Conservation (phyloP, 495 filamentous ascomycete species). For the Daldinia childiae region DNA sequence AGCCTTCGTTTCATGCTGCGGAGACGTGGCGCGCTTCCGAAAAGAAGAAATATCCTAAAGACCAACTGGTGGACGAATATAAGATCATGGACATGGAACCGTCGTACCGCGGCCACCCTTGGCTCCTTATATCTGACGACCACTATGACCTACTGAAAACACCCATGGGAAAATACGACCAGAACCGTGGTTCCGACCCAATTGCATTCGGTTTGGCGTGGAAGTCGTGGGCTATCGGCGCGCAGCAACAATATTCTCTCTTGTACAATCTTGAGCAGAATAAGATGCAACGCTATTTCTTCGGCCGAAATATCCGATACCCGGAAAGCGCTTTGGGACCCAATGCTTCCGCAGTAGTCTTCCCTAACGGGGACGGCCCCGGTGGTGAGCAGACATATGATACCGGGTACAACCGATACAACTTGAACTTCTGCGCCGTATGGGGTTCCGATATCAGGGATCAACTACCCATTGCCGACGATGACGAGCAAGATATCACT, state of each 20-base stretch:
- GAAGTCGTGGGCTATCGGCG: slow-evolving; percentile 60
- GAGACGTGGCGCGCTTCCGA: slow-evolving; percentile 44
- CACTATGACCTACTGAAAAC: slow-evolving; percentile 54
- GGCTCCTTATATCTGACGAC: slow-evolving; percentile 54
- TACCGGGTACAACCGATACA: slow-evolving; percentile 56
- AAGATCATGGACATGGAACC: slow-evolving; percentile 41
- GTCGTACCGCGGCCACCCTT: slow-evolving; percentile 54
- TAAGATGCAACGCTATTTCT: slow-evolving; percentile 60
- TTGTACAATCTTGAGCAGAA: slow-evolving; percentile 61
- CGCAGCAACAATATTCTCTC: slow-evolving; percentile 66
- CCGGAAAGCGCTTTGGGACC: slow-evolving; percentile 33
- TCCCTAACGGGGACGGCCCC: slow-evolving; percentile 20
- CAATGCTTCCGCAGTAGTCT: slow-evolving; percentile 29
- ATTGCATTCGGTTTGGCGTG: slow-evolving; percentile 49
- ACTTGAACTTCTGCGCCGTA: slow-evolving; percentile 60
- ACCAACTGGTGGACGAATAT: slow-evolving; percentile 38
- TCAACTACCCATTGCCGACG: slow-evolving; percentile 46
- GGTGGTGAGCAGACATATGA: slow-evolving; percentile 56
- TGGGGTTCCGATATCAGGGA: slow-evolving; percentile 55
- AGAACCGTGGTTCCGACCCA: slow-evolving; percentile 37
- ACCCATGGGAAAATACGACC: slow-evolving; percentile 51
- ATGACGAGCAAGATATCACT: slow-evolving; percentile 49
- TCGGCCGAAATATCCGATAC: slow-evolving; percentile 46
- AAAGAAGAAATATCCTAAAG: slow-evolving; percentile 34
- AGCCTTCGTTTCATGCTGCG: slow-evolving; percentile 28